A percentile compares a stretch with the other conserved stretches of the same genome.
Conservation (phyloP, 2,329 filamentous ascomycete species). For the Ophiocordyceps camponoti-saundersi region DNA sequence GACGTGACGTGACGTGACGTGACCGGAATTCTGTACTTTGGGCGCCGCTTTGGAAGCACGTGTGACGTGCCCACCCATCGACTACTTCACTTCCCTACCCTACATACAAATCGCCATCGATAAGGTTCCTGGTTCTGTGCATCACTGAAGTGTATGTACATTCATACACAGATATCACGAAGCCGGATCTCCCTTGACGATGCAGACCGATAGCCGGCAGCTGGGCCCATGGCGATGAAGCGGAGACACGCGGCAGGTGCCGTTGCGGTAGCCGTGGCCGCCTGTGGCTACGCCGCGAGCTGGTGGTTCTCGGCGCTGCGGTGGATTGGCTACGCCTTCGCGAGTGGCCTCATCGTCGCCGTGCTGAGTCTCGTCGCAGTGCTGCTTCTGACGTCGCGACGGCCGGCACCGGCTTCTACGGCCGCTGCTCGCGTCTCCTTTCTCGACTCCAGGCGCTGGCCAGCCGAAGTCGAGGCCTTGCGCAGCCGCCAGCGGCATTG, state of each 20-base stretch:
- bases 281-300: slow-evolving; percentile 74
- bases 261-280: slow-evolving; percentile 55
- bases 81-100: too few relatives aligned
- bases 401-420: slow-evolving; percentile 15
- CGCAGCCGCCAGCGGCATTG: slow-evolving; percentile 50
- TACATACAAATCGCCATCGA: neutral
- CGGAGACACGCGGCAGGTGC: slow-evolving; percentile 55
- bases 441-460: slow-evolving; percentile 47
- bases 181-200: slow-evolving; percentile 4
- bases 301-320: slow-evolving; percentile 62
- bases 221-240: slow-evolving; percentile 48
- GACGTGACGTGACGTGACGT: too few relatives aligned
- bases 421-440: slow-evolving; percentile 34
- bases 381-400: slow-evolving; percentile 36
- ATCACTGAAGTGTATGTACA: neutral
- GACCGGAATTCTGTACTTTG: too few relatives aligned
- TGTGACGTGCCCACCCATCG: too few relatives aligned
- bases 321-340: slow-evolving; percentile 73
- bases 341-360: slow-evolving; percentile 46
- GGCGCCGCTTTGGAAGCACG: too few relatives aligned
- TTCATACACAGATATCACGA: neutral
- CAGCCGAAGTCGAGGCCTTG: slow-evolving; percentile 49
- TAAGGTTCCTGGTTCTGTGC: neutral
- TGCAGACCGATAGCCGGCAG: slow-evolving; percentile 13
- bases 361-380: slow-evolving; percentile 36